Conservation (phyloP, 306 rosid species). For the Gleditsia sinensis region DNA sequence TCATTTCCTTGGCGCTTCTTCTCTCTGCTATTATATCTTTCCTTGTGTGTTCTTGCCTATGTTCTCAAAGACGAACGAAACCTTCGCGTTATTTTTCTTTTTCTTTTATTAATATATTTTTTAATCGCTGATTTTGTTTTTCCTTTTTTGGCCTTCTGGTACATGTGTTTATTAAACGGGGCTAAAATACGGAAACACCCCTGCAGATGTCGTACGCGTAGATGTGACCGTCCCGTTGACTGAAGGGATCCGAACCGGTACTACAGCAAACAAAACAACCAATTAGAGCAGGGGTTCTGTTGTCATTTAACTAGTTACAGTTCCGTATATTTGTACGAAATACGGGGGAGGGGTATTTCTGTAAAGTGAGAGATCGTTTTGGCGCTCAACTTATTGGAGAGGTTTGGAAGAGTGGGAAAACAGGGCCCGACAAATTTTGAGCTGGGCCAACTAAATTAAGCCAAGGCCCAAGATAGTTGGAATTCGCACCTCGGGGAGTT, state of each 20-base stretch:
- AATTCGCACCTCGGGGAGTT: no score
- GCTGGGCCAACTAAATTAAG: not conserved
- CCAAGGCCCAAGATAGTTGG: not conserved
- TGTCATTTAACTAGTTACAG: not conserved
- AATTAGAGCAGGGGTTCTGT: not conserved
- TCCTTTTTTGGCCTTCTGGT: not conserved
- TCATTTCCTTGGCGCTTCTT: constrained; percentile 1
- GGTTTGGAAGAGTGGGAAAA: not conserved
- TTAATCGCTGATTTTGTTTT: not conserved
- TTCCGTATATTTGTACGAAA: not conserved
- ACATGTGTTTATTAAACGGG: not conserved
- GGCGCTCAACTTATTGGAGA: not conserved
- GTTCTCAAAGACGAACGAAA: constrained; percentile 1
- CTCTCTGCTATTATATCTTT: not conserved
- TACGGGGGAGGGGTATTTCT: not conserved
- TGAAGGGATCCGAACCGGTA: not conserved
- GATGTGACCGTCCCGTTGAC: not conserved
- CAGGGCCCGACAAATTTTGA: not conserved
- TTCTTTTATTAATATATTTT: not conserved
- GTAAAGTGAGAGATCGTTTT: not conserved
- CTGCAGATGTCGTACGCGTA: not conserved
- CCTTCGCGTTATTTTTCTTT: not conserved
- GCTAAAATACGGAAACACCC: not conserved
- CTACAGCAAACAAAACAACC: no score
- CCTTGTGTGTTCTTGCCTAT: not conserved